Conservation (phyloP, 495 filamentous ascomycete species). For the Daldinia caldariorum region DNA sequence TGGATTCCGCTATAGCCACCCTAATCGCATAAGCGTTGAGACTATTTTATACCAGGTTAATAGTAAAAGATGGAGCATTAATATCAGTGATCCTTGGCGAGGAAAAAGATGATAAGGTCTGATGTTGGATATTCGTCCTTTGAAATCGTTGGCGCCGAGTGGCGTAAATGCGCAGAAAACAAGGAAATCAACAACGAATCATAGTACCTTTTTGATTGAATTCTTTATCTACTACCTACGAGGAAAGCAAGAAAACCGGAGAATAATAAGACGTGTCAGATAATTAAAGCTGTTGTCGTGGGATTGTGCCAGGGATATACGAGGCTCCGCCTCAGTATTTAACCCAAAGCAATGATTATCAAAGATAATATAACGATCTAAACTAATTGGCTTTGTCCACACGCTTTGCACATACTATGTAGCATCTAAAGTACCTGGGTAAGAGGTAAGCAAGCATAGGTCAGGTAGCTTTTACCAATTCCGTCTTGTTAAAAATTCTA, state of each 20-base stretch:
- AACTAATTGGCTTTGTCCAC: background rate
- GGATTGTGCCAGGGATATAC: background rate
- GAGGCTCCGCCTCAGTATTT: constrained; percentile 1
- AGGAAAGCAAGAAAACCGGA: background rate
- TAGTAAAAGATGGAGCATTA: no score
- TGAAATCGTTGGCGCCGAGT: no score
- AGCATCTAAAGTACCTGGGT: background rate
- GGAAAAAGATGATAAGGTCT: no score
- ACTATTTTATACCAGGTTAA: no score
- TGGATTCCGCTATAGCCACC: background rate
- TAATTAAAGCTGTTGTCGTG: constrained; percentile 5
- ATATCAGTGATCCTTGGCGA: no score
- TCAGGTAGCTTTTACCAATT: background rate
- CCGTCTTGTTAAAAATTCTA: background rate
- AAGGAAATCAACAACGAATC: background rate
- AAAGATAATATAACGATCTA: background rate
- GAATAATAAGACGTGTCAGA: constrained; percentile 3
- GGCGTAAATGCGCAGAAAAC: background rate
- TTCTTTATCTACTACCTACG: constrained; percentile 5
- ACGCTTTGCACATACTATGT: background rate
- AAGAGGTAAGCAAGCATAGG: background rate
- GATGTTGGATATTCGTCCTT: no score
- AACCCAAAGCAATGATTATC: background rate
- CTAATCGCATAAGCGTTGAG: background rate
- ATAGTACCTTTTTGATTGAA: background rate